A percentile compares a stretch with the other conserved stretches of the same genome.
Conservation (phyloP, 225 moss, liverwort and hornwort species). For the Takakia lepidozioides region DNA sequence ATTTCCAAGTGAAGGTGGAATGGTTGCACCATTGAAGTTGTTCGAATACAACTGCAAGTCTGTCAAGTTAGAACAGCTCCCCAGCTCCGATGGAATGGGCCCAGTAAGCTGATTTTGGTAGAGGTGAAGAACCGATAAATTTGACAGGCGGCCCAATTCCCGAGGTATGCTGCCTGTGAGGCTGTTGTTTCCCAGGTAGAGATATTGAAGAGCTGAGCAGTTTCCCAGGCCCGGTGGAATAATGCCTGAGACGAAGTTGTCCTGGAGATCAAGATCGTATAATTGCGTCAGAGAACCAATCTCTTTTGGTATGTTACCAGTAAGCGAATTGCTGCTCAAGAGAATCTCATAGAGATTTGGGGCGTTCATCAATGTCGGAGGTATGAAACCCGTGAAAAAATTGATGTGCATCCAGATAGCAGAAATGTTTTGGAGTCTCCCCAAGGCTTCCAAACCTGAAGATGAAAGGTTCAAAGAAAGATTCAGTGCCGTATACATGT, state of each 20-base stretch:
- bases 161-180: neutral
- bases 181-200: neutral
- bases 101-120: too few species aligned
- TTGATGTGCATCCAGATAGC: slow-evolving; percentile 41
- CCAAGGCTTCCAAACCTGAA: slow-evolving; percentile 36
- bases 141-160: neutral
- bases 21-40: too few species aligned
- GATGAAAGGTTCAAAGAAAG: too few species aligned
- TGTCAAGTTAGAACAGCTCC: too few species aligned
- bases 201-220: neutral
- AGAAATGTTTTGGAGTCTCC: slow-evolving; percentile 24
- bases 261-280: slow-evolving; percentile 16
- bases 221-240: slow-evolving; percentile 4
- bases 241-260: slow-evolving; percentile 19
- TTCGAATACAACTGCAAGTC: too few species aligned
- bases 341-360: slow-evolving; percentile 15
- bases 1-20: too few species aligned
- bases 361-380: too few species aligned
- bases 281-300: slow-evolving; percentile 34
- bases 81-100: slow-evolving; percentile 24
- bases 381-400: slow-evolving; percentile 28
- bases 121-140: slow-evolving; percentile 11
- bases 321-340: slow-evolving; percentile 27
- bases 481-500: too few species aligned
- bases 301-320: slow-evolving; percentile 46